These are phyloP conservation scores for Suhomyces ambrosiae DNA, from an alignment of 1,139 yeast genomes.

Conservation along the genomic window DNA sequence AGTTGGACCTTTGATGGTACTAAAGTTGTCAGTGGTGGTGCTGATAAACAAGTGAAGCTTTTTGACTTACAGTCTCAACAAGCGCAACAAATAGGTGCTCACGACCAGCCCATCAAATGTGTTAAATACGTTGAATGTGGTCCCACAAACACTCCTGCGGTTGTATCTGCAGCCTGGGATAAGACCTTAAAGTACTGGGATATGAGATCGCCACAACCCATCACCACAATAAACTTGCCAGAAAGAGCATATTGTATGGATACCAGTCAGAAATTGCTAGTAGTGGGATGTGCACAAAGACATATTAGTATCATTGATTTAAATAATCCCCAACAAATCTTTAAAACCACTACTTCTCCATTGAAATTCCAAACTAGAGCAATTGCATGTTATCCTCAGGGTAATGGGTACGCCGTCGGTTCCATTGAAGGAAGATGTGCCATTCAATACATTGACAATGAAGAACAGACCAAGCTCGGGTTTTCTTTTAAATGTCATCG, in stretches of 20 bases:
- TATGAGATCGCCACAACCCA: conserved; percentile 81
- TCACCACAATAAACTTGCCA: conserved; percentile 79
- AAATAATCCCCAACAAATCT: conserved; percentile 80
- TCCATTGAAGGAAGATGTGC: conserved; percentile 97
- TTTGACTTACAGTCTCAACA: conserved; percentile 86
- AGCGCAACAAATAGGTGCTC: conserved; percentile 80
- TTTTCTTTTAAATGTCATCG: conserved; percentile 97
- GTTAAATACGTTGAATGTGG: conserved; percentile 84
- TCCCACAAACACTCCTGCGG: conserved; percentile 75
- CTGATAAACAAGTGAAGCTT: conserved; percentile 84
- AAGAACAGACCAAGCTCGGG: conserved; percentile 68
- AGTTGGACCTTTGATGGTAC: conserved; percentile 88
- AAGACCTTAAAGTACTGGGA: conserved; percentile 95
- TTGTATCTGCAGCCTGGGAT: conserved; percentile 97
- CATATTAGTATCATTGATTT: conserved; percentile 78
- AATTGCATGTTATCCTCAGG: conserved; percentile 82
- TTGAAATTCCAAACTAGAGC: conserved; percentile 88
- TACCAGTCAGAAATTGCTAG: conserved; percentile 73
- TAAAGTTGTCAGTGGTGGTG: conserved; percentile 87
- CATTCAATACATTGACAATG: conserved; percentile 88
- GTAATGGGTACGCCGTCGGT: conserved; percentile 90
- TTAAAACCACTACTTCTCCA: conserved; percentile 76
- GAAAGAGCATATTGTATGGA: conserved; percentile 95
- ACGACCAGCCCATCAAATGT: conserved; percentile 76
- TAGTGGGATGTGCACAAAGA: conserved; percentile 91